phyloP scores from a whole-genome alignment of 208 protist species.

The Crithidia bombi region DNA sequence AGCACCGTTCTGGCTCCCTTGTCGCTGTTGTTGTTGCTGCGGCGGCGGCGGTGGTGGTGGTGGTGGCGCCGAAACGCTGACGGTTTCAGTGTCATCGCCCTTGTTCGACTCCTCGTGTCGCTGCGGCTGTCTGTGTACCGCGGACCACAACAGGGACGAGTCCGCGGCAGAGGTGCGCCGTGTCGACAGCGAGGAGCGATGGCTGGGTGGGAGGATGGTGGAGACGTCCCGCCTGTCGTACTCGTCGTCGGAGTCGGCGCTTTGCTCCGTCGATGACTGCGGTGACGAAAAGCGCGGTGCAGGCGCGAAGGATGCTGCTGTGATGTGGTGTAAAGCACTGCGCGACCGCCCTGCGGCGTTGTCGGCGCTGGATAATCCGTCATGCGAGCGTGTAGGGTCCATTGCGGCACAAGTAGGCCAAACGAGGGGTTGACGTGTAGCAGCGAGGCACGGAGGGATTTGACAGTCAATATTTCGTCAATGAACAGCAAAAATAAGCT shows the following conservation, averaged over 20 bases:
- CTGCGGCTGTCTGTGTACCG: background rate
- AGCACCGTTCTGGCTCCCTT: background rate
- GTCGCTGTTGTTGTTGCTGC: background rate
- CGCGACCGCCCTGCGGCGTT: background rate
- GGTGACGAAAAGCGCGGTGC: background rate
- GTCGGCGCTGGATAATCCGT: background rate
- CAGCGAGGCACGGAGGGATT: no score
- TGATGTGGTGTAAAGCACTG: background rate
- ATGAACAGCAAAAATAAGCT: no score
- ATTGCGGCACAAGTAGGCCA: no score
- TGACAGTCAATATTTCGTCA: no score
- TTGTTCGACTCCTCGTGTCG: background rate
- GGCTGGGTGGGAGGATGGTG: slow-evolving; percentile 18
- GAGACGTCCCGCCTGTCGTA: slow-evolving; percentile 17
- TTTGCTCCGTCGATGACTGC: background rate
- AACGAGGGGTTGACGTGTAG: no score
- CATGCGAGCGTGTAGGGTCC: background rate
- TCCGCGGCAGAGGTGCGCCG: slow-evolving; percentile 5
- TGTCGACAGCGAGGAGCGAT: slow-evolving; percentile 12
- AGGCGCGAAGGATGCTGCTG: background rate
- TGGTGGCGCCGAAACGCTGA: background rate
- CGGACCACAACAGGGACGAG: background rate
- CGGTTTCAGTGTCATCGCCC: background rate
- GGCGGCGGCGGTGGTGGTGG: background rate
- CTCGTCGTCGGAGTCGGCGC: background rate